Percentiles rank a stretch among this genome's conserved stretches.
These are phyloP conservation scores for Neurospora sp. DNA, from an alignment of 495 filamentous ascomycete genomes.

Conservation along the genomic window DNA sequence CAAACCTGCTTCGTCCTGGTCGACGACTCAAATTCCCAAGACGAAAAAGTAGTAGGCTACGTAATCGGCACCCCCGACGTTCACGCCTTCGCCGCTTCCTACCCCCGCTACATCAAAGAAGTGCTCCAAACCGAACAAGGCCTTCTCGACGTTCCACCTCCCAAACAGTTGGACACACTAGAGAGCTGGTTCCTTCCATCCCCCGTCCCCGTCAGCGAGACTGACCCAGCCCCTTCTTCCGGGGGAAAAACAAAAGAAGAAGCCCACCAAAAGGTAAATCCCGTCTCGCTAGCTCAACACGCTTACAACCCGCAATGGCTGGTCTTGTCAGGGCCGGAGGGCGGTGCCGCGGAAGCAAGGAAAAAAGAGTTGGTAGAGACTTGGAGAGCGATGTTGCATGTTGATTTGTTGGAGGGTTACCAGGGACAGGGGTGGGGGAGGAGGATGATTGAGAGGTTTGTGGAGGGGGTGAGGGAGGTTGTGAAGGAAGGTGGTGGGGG, in stretches of 20 bases:
- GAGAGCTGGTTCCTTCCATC: slow-evolving; percentile 11
- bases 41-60: slow-evolving; percentile 25
- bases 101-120: slow-evolving; percentile 20
- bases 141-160: slow-evolving; percentile 9
- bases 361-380: slow-evolving; percentile 19
- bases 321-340: slow-evolving; percentile 20
- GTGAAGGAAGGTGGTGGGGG: no score
- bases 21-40: no score
- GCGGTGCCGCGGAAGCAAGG: background rate
- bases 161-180: slow-evolving; percentile 11
- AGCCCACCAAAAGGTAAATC: slow-evolving; percentile 12
- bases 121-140: slow-evolving; percentile 18
- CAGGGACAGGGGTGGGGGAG: slow-evolving; percentile 30
- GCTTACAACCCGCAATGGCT: slow-evolving; percentile 27
- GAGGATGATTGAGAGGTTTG: slow-evolving; percentile 27
- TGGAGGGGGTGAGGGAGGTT: slow-evolving; percentile 21
- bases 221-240: background rate
- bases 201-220: background rate
- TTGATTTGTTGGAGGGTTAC: slow-evolving; percentile 26
- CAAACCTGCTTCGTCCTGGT: slow-evolving; percentile 29
- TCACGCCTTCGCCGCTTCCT: slow-evolving; percentile 16
- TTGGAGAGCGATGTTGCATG: slow-evolving; percentile 33
- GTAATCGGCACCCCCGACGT: slow-evolving; percentile 30
- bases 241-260: background rate
- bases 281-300: slow-evolving; percentile 18